These are phyloP conservation scores for Eutrema heterophyllum DNA, from an alignment of 345 rosid species.

Conservation along the genomic window DNA sequence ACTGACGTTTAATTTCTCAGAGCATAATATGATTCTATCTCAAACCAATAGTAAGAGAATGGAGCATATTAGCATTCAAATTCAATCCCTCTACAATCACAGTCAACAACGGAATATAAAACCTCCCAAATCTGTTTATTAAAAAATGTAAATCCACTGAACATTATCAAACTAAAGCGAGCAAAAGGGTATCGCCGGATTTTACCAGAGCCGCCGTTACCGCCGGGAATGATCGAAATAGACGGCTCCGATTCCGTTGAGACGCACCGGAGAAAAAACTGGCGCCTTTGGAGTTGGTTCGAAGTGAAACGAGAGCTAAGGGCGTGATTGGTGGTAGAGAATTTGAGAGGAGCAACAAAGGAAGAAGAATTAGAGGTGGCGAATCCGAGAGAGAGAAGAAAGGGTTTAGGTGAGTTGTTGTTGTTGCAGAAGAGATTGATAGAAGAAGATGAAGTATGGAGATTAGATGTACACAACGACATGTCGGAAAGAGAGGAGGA, in stretches of 20 bases:
- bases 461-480: conserved; percentile 17
- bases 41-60: not conserved
- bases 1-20: not conserved
- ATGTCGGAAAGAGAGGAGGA: conserved; percentile 18
- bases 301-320: conserved; percentile 15
- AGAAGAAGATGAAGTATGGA: conserved; percentile 16
- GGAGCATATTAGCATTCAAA: not conserved
- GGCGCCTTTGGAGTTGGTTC: conserved; percentile 1
- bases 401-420: conserved; percentile 16
- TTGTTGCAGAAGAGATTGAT: conserved; percentile 24
- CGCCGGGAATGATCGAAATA: conserved; percentile 6
- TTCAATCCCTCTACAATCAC: not conserved
- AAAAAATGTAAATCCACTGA: not conserved
- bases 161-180: not conserved
- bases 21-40: not conserved
- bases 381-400: conserved; percentile 23
- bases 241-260: conserved; percentile 30
- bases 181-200: not conserved
- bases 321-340: conserved; percentile 14
- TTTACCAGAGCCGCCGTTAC: conserved; percentile 32
- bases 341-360: conserved; percentile 24
- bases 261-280: conserved; percentile 24
- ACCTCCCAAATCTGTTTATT: not conserved
- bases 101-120: not conserved
- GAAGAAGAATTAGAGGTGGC: conserved; percentile 26